Base-by-base conservation (phyloP, 106 monocot species). In the Posidonia australis region DNA sequence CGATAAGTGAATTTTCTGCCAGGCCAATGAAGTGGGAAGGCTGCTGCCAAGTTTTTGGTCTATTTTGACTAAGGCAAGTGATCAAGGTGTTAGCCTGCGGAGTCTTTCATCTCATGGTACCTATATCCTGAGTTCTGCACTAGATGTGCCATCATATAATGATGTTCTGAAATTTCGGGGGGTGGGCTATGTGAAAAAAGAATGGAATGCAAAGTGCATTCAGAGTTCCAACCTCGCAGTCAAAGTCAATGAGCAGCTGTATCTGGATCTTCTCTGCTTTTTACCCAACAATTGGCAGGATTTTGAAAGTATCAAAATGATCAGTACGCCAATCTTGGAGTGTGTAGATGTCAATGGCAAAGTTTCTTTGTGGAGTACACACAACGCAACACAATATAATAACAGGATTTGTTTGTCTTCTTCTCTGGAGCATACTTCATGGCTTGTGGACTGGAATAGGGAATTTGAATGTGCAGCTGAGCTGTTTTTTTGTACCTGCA, bases 141-240 rank as follows among this genome's bases (percentile, higher is more conserved):
- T 69, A 12, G 55, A 58, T 45, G 16, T 6, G 20, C 14, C 16
- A 23, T 16, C 32, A 29, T 58, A 57, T 29, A 30, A 69, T 22
- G 22, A 55, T 24, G 44, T 58, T 27, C 22, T 57, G 44, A 25
- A 44, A 6, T 69, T 69, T 22, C 57, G 56, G 21, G 68, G 44
- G 13, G 44, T 69, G 2, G 28, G 28, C 6, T 58, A 69, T 45
- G 68, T 69, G 5, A 22, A 27, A 16, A 44, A 57, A 14, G 55
- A 44, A 14, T 69, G 68, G 68, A 57, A 69, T 46, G 57, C 25
- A 3, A 69, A 45, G 27, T 58, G 68, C n/a, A 44, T 69, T 25
- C 43, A 55, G 21, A 46, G 68, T 58, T 69, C 44, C 10, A 55
- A 69, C 20, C 68, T 58, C 16, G 36, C 30, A 25, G 10, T 11